Evolutionary conservation across 768 basidiomycete genomes (phyloP), one percentile per base, ranked within the genome.

Genomic region (Trametes cinnabarina): DNA sequence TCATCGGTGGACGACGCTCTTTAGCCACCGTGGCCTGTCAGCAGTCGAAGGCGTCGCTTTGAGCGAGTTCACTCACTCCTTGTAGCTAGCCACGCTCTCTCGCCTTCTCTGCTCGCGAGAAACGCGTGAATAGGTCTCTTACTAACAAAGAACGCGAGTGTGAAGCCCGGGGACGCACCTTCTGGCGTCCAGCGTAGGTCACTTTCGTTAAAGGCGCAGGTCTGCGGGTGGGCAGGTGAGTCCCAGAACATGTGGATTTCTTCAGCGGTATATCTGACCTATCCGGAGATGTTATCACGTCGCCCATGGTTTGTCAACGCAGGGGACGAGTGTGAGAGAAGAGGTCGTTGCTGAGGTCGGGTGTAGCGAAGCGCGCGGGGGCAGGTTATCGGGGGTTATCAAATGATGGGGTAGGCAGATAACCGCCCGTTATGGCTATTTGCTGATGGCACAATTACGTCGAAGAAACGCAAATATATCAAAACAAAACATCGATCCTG

Each of bases 161-260:
- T 39, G 46, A 30, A 12, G 12, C 4, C 9, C 9, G 35, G 34
- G 19, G 17, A 63, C 58, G 11, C 30, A 62, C 65, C 61, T 63
- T 66, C 55, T 58, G 60, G 26, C 57, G 60, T 6, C 57, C 58
- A 20, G 57, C 49, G 55, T 66, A 64, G 15, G 51, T 64, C 26
- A 62, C 60, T 44, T 64, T 66, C 37, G 54, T 40, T 10, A 51
- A 23, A 28, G 51, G 57, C 15, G 53, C 26, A 32, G 48, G 20
- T 25, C 57, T 51, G 34, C 30, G 20, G n/a, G 35, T 15, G 28
- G 17, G 28, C 2, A n/a, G 28, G 8, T 9, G 11, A 58, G 39
- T 10, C 41, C 14, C 12, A 15, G 42, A 5, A 22, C 12, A n/a
- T 17, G 32, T 6, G 15, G 5, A 26, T 4, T 8, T 47, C 11